Evolutionary conservation across 1,139 yeast genomes (phyloP), one percentile per base, ranked within the genome.

Genomic region (Yamadazyma buinensis): DNA sequence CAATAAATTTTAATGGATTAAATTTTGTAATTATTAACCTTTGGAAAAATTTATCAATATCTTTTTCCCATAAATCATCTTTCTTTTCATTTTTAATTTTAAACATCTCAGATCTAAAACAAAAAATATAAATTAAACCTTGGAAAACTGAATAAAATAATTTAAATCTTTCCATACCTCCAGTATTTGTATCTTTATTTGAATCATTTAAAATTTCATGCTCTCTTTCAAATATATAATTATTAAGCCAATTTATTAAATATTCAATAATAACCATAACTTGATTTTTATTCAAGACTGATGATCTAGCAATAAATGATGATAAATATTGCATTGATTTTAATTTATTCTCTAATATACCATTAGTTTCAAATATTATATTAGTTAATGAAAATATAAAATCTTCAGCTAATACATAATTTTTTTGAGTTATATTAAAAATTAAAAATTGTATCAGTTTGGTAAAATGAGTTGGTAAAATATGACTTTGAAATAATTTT

Each of bases 141-240:
- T 92, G 99, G 50, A 87, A 84, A 3, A 94, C 86, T n/a, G 96
- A 87, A 54, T 90, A 92, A 47, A 92, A 86, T 55, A 88, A 71
- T 51, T 83, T 83, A 61, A 88, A 90, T 41, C 94, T 64, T 49
- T 81, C 86, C 85, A 80, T 79, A 10, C 85, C 84, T 15, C 82
- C 82, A 9, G 46, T 41, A 46, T 48, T 53, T 36, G 40, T 47
- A 29, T 41, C 41, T 15, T n/a, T 23, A 23, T 12, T 23, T n/a
- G 6, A n/a, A 23, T 23, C 25, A 15, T 36, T 43, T 35, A 72
- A 73, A 4, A 86, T 84, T 54, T 88, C 97, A 34, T 70, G 64
- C 56, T 92, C 97, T 48, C 97, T 74, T 56, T 87, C 95, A 30
- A 72, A 68, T 18, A 88, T 80, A 52, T 83, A 92, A 44, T 84